Conservation (phyloP, 805 yeast species). For the Lipomyces sp. region DNA sequence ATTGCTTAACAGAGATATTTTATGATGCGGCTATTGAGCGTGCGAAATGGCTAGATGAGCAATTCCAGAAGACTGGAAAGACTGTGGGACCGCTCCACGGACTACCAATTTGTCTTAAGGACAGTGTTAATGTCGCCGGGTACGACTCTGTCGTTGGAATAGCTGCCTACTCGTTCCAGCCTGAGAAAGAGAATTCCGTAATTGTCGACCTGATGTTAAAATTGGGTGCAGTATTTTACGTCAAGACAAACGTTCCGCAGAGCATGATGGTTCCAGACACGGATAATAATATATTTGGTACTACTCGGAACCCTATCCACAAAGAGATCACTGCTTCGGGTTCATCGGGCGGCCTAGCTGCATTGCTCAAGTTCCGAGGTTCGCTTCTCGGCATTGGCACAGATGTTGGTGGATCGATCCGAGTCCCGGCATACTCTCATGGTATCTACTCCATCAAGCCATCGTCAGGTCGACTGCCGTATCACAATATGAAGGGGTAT, state of each 20-base stretch:
- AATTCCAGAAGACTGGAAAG: conserved; percentile 52
- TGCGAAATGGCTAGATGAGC: conserved; percentile 61
- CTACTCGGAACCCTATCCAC: conserved; percentile 56
- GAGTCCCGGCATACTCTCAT: conserved; percentile 55
- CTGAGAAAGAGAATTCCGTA: conserved; percentile 49
- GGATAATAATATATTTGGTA: conserved; percentile 60
- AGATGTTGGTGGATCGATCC: conserved; percentile 59
- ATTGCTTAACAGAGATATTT: conserved; percentile 51
- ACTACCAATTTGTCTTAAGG: conserved; percentile 68
- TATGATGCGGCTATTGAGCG: conserved; percentile 61
- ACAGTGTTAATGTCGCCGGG: conserved; percentile 61
- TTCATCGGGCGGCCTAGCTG: conserved; percentile 60
- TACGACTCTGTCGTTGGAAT: conserved; percentile 54
- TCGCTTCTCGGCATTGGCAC: conserved; percentile 59
- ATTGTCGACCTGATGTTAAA: conserved; percentile 54
- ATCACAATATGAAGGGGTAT: conserved; percentile 41
- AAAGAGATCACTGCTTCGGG: conserved; percentile 57
- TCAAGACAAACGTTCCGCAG: conserved; percentile 62
- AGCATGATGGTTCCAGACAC: conserved; percentile 63
- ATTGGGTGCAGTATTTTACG: conserved; percentile 64
- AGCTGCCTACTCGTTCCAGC: conserved; percentile 36
- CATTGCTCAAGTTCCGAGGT: conserved; percentile 54
- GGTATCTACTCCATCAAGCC: conserved; percentile 54
- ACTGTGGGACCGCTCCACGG: conserved; percentile 63
- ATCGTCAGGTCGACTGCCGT: conserved; percentile 52